Evolutionary conservation across 352 stramenopile species (phyloP), one percentile per base, ranked within the genome.

Genomic region (Thalassiosira delicatula): DNA sequence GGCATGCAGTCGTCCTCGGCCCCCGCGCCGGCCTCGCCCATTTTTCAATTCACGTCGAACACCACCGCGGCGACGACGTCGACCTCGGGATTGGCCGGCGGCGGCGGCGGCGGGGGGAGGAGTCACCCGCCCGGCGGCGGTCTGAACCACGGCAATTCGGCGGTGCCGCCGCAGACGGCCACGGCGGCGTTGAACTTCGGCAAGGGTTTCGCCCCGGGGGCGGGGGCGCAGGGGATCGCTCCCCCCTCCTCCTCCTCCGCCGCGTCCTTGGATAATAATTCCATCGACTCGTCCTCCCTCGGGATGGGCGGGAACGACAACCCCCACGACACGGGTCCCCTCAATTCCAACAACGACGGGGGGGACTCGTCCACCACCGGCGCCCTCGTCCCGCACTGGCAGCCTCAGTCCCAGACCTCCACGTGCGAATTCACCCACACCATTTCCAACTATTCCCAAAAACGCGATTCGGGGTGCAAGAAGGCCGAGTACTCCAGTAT

Each of bases 371-470:
- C 69, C 9, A 44, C 60, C 19, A 30, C 66, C 9, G 17, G n/a
- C 11, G 19, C 62, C 23, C 21, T 1, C 46, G 19, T 35, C 19
- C 40, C 40, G 17, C 23, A 80, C 11, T 94, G 90, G 90, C 78
- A 82, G 53, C 90, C 90, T 29, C 90, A 94, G 85, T 79, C 77
- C 53, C 81, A 81, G 54, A 89, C 90, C 44, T 90, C 87, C 11
- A 93, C 86, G n/a, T 93, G 88, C 62, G 90, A 94, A 86, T 94
- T 94, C 82, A 92, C 86, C 12, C 84, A 93, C 65, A 92, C 71
- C 37, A 94, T 94, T 44, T 79, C 70, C 25, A 82, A 92, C 70
- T 94, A 94, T 61, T 83, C 86, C 23, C 67, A 88, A 61, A 94
- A 94, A 75, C 79, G 90, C n/a, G 90, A 94, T 59, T 91, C 83